Conservation (phyloP, 352 stramenopile species). For the Globisporangium iwayamae region DNA sequence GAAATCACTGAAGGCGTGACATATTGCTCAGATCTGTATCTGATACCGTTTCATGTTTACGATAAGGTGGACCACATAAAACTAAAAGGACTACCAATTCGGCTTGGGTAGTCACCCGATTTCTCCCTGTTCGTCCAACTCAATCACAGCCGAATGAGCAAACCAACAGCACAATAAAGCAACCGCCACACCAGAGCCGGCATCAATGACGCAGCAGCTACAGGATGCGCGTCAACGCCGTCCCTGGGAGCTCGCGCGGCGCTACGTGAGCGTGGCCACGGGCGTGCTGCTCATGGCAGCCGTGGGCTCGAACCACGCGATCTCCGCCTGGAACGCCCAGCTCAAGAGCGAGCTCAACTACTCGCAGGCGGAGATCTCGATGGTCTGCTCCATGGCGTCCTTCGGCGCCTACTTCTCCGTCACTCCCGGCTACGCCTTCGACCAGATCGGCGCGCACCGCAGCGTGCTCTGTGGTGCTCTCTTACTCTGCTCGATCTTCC, state of each 20-base stretch:
- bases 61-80: too few species aligned
- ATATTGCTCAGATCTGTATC: too few species aligned
- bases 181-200: neutral
- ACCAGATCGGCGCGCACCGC: slow-evolving; percentile 55
- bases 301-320: slow-evolving; percentile 70
- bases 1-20: too few species aligned
- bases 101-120: too few species aligned
- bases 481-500: slow-evolving; percentile 41
- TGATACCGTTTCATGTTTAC: too few species aligned
- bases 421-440: slow-evolving; percentile 57
- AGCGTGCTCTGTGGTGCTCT: slow-evolving; percentile 47
- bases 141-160: too few species aligned
- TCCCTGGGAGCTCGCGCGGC: slow-evolving; percentile 20
- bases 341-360: slow-evolving; percentile 50
- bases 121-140: too few species aligned
- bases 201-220: neutral
- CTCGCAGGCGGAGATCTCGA: slow-evolving; percentile 68
- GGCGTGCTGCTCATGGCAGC: slow-evolving; percentile 56
- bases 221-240: neutral
- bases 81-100: too few species aligned
- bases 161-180: neutral
- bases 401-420: slow-evolving; percentile 81
- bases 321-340: slow-evolving; percentile 78
- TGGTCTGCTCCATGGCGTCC: slow-evolving; percentile 75
- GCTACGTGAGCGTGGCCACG: slow-evolving; percentile 44